Conservation (phyloP, 164 flowering plant genomes). For the Vitis rotundifolia region DNA sequence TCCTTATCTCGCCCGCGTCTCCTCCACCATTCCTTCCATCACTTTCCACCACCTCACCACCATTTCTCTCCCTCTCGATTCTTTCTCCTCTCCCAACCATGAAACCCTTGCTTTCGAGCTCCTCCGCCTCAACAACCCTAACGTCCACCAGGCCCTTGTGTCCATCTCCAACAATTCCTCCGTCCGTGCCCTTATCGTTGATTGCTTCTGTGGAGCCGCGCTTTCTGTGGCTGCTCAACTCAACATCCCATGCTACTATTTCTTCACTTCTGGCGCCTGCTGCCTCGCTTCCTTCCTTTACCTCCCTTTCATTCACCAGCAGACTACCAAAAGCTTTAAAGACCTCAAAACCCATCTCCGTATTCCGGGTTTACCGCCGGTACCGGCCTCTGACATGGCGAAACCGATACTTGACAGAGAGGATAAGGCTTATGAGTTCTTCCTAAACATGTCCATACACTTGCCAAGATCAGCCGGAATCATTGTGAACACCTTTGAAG, state of each 20-base stretch:
- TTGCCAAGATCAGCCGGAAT: constrained; percentile 34
- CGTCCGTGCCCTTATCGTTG: constrained; percentile 37
- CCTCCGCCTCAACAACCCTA: constrained; percentile 33
- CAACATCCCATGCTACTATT: constrained; percentile 41
- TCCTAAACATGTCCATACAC: background rate
- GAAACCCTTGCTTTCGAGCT: constrained; percentile 23
- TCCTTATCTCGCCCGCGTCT: constrained; percentile 35
- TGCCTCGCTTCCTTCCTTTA: constrained; percentile 24
- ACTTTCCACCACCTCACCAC: constrained; percentile 40
- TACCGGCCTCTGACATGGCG: constrained; percentile 19
- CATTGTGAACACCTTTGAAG: constrained; percentile 37
- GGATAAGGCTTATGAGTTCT: constrained; percentile 7
- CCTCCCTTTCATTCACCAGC: constrained; percentile 28
- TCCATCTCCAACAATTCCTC: constrained; percentile 23
- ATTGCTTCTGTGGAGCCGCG: constrained; percentile 38
- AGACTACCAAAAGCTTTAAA: constrained; percentile 8
- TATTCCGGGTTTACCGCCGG: constrained; percentile 18
- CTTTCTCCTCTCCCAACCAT: constrained; percentile 5
- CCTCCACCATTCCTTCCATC: constrained; percentile 37
- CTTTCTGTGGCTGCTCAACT: constrained; percentile 21
- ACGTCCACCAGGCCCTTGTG: constrained; percentile 25
- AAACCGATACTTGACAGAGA: constrained; percentile 15
- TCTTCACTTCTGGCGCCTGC: constrained; percentile 35
- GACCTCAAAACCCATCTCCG: constrained; percentile 10
- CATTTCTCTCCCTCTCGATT: constrained; percentile 17